These are phyloP conservation scores for Eurotiales sp. DNA, from an alignment of 2,329 filamentous ascomycete species.

Conservation along the genomic window DNA sequence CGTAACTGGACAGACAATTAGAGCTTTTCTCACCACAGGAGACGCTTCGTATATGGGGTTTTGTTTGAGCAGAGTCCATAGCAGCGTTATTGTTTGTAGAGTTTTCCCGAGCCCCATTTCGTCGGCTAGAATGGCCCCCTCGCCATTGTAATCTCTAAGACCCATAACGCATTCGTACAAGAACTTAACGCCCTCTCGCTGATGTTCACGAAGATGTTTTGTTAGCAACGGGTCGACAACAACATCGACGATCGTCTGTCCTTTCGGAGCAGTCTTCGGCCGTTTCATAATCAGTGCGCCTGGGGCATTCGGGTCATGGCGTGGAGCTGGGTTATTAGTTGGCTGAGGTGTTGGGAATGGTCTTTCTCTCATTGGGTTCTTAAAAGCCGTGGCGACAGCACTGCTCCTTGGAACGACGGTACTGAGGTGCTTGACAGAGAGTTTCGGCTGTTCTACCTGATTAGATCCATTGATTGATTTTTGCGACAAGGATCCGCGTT, in stretches of 20 bases:
- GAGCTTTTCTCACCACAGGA: constrained; percentile 64
- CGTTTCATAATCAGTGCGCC: constrained; percentile 66
- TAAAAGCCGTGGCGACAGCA: constrained; percentile 52
- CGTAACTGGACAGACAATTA: constrained; percentile 70
- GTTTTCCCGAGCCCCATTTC: constrained; percentile 76
- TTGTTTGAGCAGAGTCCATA: constrained; percentile 71
- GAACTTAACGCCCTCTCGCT: constrained; percentile 66
- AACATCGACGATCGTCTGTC: constrained; percentile 66
- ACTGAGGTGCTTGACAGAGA: constrained; percentile 37
- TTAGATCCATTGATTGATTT: constrained; percentile 9
- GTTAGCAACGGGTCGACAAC: constrained; percentile 65
- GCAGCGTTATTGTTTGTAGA: constrained; percentile 65
- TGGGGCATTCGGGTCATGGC: constrained; percentile 59
- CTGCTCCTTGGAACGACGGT: constrained; percentile 33
- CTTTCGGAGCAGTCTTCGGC: constrained; percentile 52
- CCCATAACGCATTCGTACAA: constrained; percentile 76
- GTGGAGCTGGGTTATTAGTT: constrained; percentile 53
- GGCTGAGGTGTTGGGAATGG: constrained; percentile 47
- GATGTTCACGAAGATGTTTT: constrained; percentile 63
- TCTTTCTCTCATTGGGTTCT: constrained; percentile 56
- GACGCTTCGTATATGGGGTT: constrained; percentile 59
- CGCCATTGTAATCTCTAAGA: constrained; percentile 61
- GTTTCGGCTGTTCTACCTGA: constrained; percentile 23
- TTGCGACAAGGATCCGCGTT: constrained; percentile 19
- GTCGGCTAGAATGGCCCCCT: constrained; percentile 68